Evolutionary conservation across 352 stramenopile species (phyloP).

Genomic region (Globisporangium abappressorium): DNA sequence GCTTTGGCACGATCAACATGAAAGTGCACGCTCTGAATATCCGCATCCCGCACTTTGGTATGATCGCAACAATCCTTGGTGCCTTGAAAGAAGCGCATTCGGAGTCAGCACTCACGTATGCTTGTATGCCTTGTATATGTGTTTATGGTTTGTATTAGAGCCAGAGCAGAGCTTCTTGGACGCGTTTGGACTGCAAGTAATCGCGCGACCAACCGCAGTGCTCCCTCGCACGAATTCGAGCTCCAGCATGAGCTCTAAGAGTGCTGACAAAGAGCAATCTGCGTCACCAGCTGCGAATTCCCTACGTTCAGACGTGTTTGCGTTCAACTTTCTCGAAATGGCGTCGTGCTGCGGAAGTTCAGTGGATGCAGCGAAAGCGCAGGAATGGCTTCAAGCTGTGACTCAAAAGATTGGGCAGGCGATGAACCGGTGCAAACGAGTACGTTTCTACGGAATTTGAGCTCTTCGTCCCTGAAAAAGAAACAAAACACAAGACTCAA

Average conservation of each 20-base stretch:
- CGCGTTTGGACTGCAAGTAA: slow-evolving; percentile 41
- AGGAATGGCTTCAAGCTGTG: slow-evolving; percentile 57
- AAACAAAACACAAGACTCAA: background rate
- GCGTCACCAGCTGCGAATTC: background rate
- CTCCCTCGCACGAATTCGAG: background rate
- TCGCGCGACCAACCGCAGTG: too few relatives aligned
- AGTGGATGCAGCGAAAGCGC: slow-evolving; percentile 43
- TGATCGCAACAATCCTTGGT: background rate
- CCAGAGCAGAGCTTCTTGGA: slow-evolving; percentile 53
- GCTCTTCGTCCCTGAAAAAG: background rate
- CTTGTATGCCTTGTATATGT: background rate
- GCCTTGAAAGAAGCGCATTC: background rate
- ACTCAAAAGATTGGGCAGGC: slow-evolving; percentile 55
- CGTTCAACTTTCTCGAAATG: slow-evolving; percentile 73
- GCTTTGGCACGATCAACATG: slow-evolving; percentile 62
- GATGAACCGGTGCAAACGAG: slow-evolving; percentile 46
- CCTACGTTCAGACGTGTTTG: slow-evolving; percentile 16
- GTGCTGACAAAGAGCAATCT: slow-evolving; percentile 8
- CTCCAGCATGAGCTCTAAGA: background rate
- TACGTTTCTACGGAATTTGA: slow-evolving; percentile 14
- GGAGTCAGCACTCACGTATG: background rate
- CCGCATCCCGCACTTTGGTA: slow-evolving; percentile 65
- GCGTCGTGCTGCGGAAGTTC: slow-evolving; percentile 49
- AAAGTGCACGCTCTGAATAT: slow-evolving; percentile 47
- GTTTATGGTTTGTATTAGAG: slow-evolving; percentile 24